Conservation (phyloP, 805 yeast species). For the Jamesozyma rosinii region DNA sequence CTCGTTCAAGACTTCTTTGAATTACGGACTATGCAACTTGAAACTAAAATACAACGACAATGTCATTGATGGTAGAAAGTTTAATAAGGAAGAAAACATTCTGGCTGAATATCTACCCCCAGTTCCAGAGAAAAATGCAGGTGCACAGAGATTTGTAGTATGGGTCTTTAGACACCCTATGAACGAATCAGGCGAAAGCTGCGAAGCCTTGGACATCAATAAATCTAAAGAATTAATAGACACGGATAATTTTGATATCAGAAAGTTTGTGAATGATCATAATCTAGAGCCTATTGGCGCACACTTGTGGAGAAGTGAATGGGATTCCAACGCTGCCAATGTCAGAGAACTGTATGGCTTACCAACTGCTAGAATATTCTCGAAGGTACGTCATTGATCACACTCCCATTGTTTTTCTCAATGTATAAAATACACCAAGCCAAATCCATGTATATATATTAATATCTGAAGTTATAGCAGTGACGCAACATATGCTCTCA, state of each 20-base stretch:
- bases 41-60: conserved; percentile 48
- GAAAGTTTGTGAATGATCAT: conserved; percentile 51
- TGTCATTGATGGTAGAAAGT: conserved; percentile 35
- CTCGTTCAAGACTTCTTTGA: conserved; percentile 59
- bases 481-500: too few species aligned
- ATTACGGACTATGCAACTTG: conserved; percentile 69
- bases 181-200: background rate
- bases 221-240: conserved; percentile 7
- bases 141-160: conserved; percentile 69
- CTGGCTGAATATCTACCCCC: conserved; percentile 63
- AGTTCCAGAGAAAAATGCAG: conserved; percentile 80
- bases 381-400: conserved; percentile 39
- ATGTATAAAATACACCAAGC: too few species aligned
- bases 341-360: conserved; percentile 70
- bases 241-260: conserved; percentile 57
- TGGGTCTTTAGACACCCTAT: conserved; percentile 79
- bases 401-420: conserved; percentile 5
- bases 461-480: background rate
- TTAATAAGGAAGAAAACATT: conserved; percentile 36
- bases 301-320: conserved; percentile 78
- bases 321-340: conserved; percentile 62
- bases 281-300: conserved; percentile 77
- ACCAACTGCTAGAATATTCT: conserved; percentile 66
- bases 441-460: conserved; percentile 1
- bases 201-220: background rate